Evolutionary conservation across 192 early-diverging fungal genomes (phyloP), one percentile per base, ranked within the genome.

Genomic region (Gonapodya prolifera): DNA sequence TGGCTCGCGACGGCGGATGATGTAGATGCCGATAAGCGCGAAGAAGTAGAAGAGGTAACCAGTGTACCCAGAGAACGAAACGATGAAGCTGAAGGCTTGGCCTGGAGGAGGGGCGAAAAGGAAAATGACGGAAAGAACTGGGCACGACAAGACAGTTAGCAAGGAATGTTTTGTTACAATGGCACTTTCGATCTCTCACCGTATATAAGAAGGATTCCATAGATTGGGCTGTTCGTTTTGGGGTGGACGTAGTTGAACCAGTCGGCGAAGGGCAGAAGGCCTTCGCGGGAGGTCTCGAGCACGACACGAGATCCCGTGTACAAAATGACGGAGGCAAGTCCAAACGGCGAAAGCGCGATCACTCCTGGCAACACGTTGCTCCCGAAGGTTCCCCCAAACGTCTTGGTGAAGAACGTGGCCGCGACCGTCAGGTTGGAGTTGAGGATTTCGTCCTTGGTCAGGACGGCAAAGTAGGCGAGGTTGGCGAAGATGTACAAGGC

Each of bases 401-500:
- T 84, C 2, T 85, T 81, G 36, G 79, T 76, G 17, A 86, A 86
- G 77, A 89, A 91, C 74, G 83, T 83, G 29, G 85, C 89, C 1
- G 89, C 90, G 69, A 91, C 76, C 2, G 87, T 86, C 71, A 84
- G 85, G 23, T 91, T 88, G 0, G 92, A 91, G 75, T 85, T 83
- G 69, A 86, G 83, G 1, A 93, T 86, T 0, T 91, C 89, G 1
- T 85, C 87, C 30, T 89, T 84, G 2, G 91, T 89, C 30, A 96
- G 84, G 0, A 92, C 94, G 2, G 90, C 87, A 70, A 94, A 91
- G 79, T 93, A 96, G 0, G 94, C 91, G 0, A 92, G 87, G 79
- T 95, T 94, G 33, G 92, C 90, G 78, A 94, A 80, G 2, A 94
- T 81, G 80, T 96, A 96, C 30, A 90, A 88, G 18, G 90, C 69